These are phyloP conservation scores for Zygosaccharomyces rouxii DNA, from an alignment of 805 yeast genomes.

Conservation along the genomic window DNA sequence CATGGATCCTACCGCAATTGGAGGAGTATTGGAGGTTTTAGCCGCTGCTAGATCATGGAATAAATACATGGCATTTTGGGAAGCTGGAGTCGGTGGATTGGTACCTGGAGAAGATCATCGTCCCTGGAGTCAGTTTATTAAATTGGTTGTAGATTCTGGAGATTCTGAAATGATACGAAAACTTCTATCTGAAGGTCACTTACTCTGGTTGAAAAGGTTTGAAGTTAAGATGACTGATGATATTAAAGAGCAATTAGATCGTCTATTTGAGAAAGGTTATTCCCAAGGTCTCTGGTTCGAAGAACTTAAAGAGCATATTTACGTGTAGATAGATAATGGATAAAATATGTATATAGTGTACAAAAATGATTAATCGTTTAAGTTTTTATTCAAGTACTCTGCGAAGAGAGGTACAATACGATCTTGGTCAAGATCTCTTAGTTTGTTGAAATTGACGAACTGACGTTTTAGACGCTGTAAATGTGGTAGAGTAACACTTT, in stretches of 20 bases:
- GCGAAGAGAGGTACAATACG: slow-evolving; percentile 70
- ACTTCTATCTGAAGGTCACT: slow-evolving; percentile 22
- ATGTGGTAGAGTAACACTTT: slow-evolving; percentile 63
- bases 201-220: slow-evolving; percentile 26
- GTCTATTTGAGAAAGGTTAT: slow-evolving; percentile 17
- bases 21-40: slow-evolving; percentile 18
- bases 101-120: slow-evolving; percentile 20
- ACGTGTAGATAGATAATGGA: slow-evolving; percentile 3
- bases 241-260: slow-evolving; percentile 13
- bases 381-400: slow-evolving; percentile 67
- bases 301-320: slow-evolving; percentile 8
- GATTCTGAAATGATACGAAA: slow-evolving; percentile 16
- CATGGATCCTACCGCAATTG: slow-evolving; percentile 13
- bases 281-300: slow-evolving; percentile 11
- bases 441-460: slow-evolving; percentile 73
- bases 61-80: slow-evolving; percentile 27
- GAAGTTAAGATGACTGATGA: slow-evolving; percentile 19
- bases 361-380: slow-evolving; percentile 32
- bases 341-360: not conserved
- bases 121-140: slow-evolving; percentile 27
- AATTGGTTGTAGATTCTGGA: slow-evolving; percentile 16
- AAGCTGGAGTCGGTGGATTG: slow-evolving; percentile 9
- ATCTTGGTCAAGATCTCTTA: slow-evolving; percentile 66
- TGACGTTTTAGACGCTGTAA: slow-evolving; percentile 80
- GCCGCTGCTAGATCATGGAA: slow-evolving; percentile 23